Percentiles rank a stretch among this genome's conserved stretches.
phyloP scores from a whole-genome alignment of 2,329 filamentous ascomycete genomes.

The Cytospora mali region DNA sequence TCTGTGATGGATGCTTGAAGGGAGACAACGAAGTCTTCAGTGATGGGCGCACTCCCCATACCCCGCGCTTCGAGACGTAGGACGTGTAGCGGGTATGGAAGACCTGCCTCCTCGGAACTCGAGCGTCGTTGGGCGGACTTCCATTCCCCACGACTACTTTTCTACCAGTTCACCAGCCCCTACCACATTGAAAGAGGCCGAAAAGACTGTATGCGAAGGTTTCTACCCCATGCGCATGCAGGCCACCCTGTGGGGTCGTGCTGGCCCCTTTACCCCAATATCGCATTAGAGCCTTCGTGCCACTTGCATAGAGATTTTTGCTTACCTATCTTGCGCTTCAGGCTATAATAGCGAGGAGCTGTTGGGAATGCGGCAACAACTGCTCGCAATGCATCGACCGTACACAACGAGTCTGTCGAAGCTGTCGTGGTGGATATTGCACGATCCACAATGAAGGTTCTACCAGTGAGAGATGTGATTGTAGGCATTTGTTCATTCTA shows the following conservation, averaged over 20 bases:
- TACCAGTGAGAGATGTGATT: constrained; percentile 53
- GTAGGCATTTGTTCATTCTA: constrained; percentile 43
- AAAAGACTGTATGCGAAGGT: constrained; percentile 30
- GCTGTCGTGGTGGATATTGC: constrained; percentile 81
- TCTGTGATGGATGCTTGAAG: constrained; percentile 20
- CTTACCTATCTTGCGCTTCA: constrained; percentile 33
- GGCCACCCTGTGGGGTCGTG: constrained; percentile 6
- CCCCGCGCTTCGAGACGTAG: constrained; percentile 8
- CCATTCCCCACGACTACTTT: constrained; percentile 7
- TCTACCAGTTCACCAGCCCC: constrained; percentile 11
- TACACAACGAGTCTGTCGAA: constrained; percentile 71
- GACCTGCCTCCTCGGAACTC: constrained; percentile 3
- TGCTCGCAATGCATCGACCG: constrained; percentile 74
- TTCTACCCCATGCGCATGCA: constrained; percentile 31
- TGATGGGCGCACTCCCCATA: constrained; percentile 9
- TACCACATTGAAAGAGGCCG: constrained; percentile 11
- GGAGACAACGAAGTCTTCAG: constrained; percentile 16
- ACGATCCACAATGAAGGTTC: constrained; percentile 82
- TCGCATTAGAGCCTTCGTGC: background rate
- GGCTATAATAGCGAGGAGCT: constrained; percentile 67
- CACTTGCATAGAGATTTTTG: background rate
- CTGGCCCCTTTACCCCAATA: background rate
- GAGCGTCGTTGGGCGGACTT: constrained; percentile 7
- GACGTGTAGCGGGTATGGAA: constrained; percentile 6
- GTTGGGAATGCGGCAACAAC: constrained; percentile 85